Evolutionary conservation across 139 green algal genomes (phyloP), one percentile per base, ranked within the genome.

Genomic region (Asterochloris erici): DNA sequence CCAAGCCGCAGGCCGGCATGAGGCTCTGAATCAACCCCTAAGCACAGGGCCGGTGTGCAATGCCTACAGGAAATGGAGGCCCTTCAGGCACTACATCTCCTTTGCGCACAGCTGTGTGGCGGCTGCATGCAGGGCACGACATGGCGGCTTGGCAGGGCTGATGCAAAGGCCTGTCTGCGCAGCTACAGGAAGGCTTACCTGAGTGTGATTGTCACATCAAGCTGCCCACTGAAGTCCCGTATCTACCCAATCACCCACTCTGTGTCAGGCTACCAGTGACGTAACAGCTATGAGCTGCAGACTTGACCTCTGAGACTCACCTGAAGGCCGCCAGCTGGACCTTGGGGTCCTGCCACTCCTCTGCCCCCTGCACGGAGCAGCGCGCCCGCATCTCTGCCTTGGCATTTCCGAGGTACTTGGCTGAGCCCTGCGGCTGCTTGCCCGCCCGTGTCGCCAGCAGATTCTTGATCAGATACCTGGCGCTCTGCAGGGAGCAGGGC

Each of bases 391-490:
- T 63, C 79, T 89, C 79, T 63, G 74, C 47, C 28, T 38, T 75
- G 84, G 81, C 81, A 0, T 81, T 69, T 11, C 73, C 77, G 26
- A 96, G 88, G 87, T 97, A 97, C 12, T 81, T 77, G 0, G 85
- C 87, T 66, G 84, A 93, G 83, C 90, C 91, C 0, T 16, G 27
- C 0, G 86, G 38, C 9, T 60, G 21, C 78, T 86, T 83, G 64
- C 88, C 88, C 38, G 71, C 17, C 70, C 87, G 74, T 24, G 80
- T 87, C 12, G 85, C 85, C 60, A 88, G 23, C 78, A 94, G 71
- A 0, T 84, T 78, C 87, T 97, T 97, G 38, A 97, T 60, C 80
- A 97, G 82, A 86, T 90, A 97, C 15, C 94, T 87, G 1, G 91
- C 93, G 6, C 88, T 93, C 90, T 97, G 94, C 79, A 93, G 75